phyloP scores from a whole-genome alignment of 2,329 filamentous ascomycete species.

The Botryotinia convoluta region DNA sequence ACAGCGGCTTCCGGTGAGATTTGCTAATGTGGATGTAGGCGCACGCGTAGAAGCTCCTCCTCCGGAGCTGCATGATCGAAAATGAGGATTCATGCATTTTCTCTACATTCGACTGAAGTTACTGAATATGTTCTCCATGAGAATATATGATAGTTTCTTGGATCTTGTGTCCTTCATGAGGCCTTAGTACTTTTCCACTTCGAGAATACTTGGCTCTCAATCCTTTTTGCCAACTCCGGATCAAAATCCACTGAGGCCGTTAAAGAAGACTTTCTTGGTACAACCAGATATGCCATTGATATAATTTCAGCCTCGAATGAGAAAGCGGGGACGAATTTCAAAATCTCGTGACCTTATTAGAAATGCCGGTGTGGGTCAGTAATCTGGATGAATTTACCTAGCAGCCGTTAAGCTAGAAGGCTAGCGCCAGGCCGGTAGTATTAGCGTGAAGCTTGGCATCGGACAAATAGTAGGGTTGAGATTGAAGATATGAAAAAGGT shows the following conservation, averaged over 20 bases:
- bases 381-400: neutral
- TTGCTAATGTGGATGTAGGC: neutral
- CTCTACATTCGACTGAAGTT: neutral
- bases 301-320: neutral
- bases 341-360: neutral
- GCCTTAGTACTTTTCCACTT: neutral
- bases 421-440: neutral
- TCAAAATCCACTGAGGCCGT: neutral
- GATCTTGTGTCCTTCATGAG: neutral
- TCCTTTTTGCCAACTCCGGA: neutral
- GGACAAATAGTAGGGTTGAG: accelerated
- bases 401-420: neutral
- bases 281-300: neutral
- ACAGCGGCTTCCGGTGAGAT: neutral
- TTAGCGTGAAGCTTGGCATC: neutral
- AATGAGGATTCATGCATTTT: neutral
- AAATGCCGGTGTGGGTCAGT: neutral
- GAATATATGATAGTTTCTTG: neutral
- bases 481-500: neutral
- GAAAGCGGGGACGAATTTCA: neutral
- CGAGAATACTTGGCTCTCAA: neutral
- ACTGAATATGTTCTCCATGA: neutral
- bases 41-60: neutral
- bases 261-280: neutral
- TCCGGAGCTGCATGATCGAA: neutral